These are phyloP conservation scores for Paratinospora sagittata DNA, from an alignment of 164 flowering plant genomes.

Conservation along the genomic window DNA sequence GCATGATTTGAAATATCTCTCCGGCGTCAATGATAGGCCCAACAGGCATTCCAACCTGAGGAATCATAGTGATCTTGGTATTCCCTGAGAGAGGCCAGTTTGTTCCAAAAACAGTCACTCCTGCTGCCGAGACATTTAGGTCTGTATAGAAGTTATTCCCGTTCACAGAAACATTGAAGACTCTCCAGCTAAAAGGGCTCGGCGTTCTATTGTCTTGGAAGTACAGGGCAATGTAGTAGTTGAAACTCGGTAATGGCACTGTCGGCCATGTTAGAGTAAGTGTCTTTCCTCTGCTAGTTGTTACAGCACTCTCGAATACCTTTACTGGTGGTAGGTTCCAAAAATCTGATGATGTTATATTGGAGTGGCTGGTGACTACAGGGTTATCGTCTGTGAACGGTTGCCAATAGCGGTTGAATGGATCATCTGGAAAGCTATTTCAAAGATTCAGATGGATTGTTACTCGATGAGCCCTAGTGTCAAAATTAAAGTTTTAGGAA, in stretches of 20 bases:
- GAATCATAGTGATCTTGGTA: conserved; percentile 43
- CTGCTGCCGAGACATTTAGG: conserved; percentile 57
- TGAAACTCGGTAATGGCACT: conserved; percentile 34
- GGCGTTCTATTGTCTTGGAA: conserved; percentile 76
- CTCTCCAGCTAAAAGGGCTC: conserved; percentile 81
- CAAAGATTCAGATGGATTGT: conserved; percentile 7
- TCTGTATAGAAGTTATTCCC: conserved; percentile 44
- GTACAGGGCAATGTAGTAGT: conserved; percentile 69
- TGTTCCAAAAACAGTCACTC: conserved; percentile 45
- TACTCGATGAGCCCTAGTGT: too few species aligned
- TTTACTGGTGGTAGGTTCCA: conserved; percentile 84
- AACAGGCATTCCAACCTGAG: conserved; percentile 38
- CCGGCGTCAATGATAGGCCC: conserved; percentile 85
- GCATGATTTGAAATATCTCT: conserved; percentile 58
- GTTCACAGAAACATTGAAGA: conserved; percentile 55
- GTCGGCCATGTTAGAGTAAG: conserved; percentile 68
- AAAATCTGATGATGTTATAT: conserved; percentile 42
- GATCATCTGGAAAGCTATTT: conserved; percentile 89
- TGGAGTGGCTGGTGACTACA: conserved; percentile 32
- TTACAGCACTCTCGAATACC: conserved; percentile 43
- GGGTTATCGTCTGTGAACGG: conserved; percentile 53
- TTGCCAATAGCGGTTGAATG: conserved; percentile 77
- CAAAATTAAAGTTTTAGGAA: neutral
- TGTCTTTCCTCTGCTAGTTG: conserved; percentile 61
- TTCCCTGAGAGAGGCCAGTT: conserved; percentile 75